Percentiles rank a stretch among this genome's conserved stretches.
These are phyloP conservation scores for Microdochium bolleyi DNA, from an alignment of 2,329 filamentous ascomycete genomes.

Conservation along the genomic window DNA sequence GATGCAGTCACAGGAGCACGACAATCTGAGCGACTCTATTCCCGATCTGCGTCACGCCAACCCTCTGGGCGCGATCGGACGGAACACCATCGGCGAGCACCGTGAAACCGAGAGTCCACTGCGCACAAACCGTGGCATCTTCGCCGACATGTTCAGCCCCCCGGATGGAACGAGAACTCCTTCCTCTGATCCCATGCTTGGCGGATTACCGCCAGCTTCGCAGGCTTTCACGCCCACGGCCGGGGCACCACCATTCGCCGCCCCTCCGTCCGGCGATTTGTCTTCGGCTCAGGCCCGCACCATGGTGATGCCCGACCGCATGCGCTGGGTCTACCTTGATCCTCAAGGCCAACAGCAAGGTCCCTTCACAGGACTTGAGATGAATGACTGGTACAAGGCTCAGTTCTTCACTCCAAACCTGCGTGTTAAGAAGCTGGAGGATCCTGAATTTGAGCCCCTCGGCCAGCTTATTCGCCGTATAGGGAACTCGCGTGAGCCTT, in stretches of 20 bases:
- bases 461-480: conserved; percentile 93
- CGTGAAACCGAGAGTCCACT: conserved; percentile 55
- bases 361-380: conserved; percentile 91
- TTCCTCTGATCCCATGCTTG: conserved; percentile 19
- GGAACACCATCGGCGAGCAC: conserved; percentile 44
- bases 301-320: conserved; percentile 99
- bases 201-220: conserved; percentile 16
- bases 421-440: conserved; percentile 90
- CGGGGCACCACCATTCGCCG: conserved; percentile 21
- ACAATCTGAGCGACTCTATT: conserved; percentile 45
- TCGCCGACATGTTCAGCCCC: conserved; percentile 45
- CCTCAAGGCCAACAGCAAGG: conserved; percentile 88
- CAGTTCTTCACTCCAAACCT: conserved; percentile 95
- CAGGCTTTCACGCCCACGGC: conserved; percentile 20
- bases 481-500: conserved; percentile 94
- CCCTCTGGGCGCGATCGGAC: conserved; percentile 60
- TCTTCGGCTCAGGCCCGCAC: conserved; percentile 67
- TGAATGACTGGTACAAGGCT: conserved; percentile 99
- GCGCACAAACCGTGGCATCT: conserved; percentile 42
- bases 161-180: conserved; percentile 22
- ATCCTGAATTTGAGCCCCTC: conserved; percentile 87
- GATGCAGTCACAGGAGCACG: conserved; percentile 68
- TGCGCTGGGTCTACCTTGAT: conserved; percentile 98
- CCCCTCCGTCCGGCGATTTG: conserved; percentile 32
- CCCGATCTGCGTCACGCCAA: conserved; percentile 54